Percentiles rank a stretch among this genome's conserved stretches.
These are phyloP conservation scores for Soucietia sequanensis DNA, from an alignment of 805 yeast species.

Conservation along the genomic window DNA sequence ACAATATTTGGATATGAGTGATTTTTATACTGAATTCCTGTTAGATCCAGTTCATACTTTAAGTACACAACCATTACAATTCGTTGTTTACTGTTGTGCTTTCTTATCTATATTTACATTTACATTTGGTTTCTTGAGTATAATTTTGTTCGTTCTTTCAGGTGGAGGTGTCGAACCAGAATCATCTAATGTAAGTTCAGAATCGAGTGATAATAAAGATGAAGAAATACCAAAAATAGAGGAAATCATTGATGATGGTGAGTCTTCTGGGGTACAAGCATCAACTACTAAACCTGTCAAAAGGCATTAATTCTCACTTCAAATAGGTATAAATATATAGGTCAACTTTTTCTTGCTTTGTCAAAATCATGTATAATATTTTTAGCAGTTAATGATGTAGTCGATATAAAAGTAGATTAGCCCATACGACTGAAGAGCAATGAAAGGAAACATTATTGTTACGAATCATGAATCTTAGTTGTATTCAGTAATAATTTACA, in stretches of 20 bases:
- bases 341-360: too few relatives aligned
- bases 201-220: neutral
- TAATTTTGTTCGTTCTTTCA: conserved; percentile 26
- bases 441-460: too few relatives aligned
- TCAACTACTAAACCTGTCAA: too few relatives aligned
- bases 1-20: conserved; percentile 24
- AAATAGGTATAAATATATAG: too few relatives aligned
- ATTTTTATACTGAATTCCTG: conserved; percentile 38
- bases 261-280: conserved; percentile 1
- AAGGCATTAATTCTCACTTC: too few relatives aligned
- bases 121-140: conserved; percentile 42
- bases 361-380: too few relatives aligned
- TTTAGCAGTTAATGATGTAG: too few relatives aligned
- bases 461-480: too few relatives aligned
- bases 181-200: neutral
- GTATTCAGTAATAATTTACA: too few relatives aligned
- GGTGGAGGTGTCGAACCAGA: conserved; percentile 6
- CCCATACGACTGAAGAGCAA: too few relatives aligned
- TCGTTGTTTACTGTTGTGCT: conserved; percentile 45
- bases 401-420: too few relatives aligned
- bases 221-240: conserved; percentile 1
- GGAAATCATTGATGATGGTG: neutral
- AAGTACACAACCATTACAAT: conserved; percentile 48
- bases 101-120: conserved; percentile 41
- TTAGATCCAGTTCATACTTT: conserved; percentile 46